Conservation (phyloP, 306 rosid genomes). For the Ormosia emarginata region DNA sequence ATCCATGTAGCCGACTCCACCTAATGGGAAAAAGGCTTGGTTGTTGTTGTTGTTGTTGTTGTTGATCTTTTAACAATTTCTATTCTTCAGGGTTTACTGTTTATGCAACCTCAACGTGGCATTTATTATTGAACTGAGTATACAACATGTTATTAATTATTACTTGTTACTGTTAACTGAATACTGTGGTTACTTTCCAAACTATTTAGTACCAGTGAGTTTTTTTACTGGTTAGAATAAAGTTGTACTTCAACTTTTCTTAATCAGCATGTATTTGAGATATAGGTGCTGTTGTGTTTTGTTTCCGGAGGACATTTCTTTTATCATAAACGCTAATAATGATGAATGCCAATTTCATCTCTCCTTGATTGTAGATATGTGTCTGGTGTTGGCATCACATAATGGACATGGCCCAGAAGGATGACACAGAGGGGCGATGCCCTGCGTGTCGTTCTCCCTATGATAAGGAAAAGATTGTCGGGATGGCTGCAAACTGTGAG, state of each 20-base stretch:
- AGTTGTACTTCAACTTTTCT: background rate
- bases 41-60: too few relatives aligned
- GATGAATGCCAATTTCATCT: slow-evolving; percentile 6
- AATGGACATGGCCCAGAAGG: slow-evolving; percentile 97
- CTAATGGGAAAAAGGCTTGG: too few relatives aligned
- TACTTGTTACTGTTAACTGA: background rate
- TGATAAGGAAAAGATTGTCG: slow-evolving; percentile 95
- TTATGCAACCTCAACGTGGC: background rate
- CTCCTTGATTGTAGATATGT: slow-evolving; percentile 64
- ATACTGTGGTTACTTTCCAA: background rate
- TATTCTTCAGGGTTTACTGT: background rate
- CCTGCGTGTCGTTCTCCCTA: slow-evolving; percentile 94
- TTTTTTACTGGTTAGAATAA: background rate
- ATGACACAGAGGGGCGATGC: slow-evolving; percentile 91
- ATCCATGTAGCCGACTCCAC: too few relatives aligned
- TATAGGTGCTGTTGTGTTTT: background rate
- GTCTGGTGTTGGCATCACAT: slow-evolving; percentile 99
- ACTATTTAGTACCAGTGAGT: background rate
- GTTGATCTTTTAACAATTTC: background rate
- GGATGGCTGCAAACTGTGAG: slow-evolving; percentile 86
- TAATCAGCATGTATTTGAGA: background rate
- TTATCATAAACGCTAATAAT: background rate
- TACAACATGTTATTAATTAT: background rate
- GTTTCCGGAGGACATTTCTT: background rate
- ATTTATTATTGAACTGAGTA: background rate